phyloP scores from a whole-genome alignment of 371 early-diverging fungal species.

The Zopfochytrium polystomum region DNA sequence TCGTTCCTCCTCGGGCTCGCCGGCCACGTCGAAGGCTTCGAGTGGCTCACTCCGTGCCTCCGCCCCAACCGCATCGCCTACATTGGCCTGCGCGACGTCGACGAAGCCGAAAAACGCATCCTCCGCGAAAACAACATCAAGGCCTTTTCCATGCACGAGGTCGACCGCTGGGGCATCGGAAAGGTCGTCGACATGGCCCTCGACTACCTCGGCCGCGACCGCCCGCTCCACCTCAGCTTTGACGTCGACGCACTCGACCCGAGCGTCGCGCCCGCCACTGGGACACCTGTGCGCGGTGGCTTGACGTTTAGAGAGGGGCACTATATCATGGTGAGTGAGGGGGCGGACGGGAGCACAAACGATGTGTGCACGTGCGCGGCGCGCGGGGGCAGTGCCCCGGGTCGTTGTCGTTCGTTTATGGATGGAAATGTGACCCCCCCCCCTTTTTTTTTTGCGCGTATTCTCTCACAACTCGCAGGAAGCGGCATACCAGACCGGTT shows the following conservation, averaged over 20 bases:
- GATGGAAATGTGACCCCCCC: not conserved
- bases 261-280: conserved; percentile 89
- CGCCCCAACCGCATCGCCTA: conserved; percentile 78
- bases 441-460: conserved; percentile 33
- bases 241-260: conserved; percentile 97
- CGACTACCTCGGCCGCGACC: conserved; percentile 74
- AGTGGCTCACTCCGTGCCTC: conserved; percentile 81
- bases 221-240: conserved; percentile 80
- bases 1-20: conserved; percentile 74
- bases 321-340: conserved; percentile 35
- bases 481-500: conserved; percentile 81
- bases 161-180: conserved; percentile 92
- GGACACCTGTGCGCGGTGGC: conserved; percentile 96
- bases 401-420: conserved; percentile 4
- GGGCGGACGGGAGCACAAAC: no score
- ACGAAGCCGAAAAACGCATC: conserved; percentile 79
- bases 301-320: conserved; percentile 66
- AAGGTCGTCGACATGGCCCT: conserved; percentile 92
- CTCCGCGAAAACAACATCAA: conserved; percentile 63
- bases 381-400: no score
- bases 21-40: conserved; percentile 64
- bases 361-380: no score
- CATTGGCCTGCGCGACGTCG: conserved; percentile 95
- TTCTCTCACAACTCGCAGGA: conserved; percentile 59
- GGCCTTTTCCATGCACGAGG: conserved; percentile 95